A percentile compares a stretch with the other conserved stretches of the same genome.
Evolutionary conservation across 495 filamentous ascomycete genomes (phyloP).

Genomic region (Rhypophila decipiens): DNA sequence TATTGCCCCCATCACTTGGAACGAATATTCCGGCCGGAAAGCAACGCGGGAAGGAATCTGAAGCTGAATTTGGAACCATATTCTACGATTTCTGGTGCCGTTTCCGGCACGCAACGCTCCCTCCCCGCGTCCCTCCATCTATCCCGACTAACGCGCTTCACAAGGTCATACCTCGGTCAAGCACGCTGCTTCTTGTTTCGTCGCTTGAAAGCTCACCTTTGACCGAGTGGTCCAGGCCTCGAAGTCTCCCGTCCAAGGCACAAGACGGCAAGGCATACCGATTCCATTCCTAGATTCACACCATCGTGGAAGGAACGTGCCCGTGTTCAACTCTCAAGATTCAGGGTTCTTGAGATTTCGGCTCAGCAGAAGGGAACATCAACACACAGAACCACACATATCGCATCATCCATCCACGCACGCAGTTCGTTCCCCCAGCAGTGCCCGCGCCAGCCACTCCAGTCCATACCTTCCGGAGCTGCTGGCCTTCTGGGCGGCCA

Average conservation of each 20-base stretch:
- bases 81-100: slow-evolving; percentile 2
- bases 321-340: too few relatives aligned
- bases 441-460: slow-evolving; percentile 15
- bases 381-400: neutral
- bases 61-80: slow-evolving; percentile 3
- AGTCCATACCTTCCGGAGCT: neutral
- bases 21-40: slow-evolving; percentile 1
- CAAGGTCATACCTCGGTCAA: too few relatives aligned
- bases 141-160: too few relatives aligned
- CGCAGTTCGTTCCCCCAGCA: neutral
- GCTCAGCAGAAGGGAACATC: too few relatives aligned
- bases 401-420: neutral
- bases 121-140: slow-evolving; percentile 1
- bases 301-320: too few relatives aligned
- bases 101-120: slow-evolving; percentile 7
- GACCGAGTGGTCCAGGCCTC: neutral
- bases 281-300: too few relatives aligned
- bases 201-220: neutral
- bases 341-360: too few relatives aligned
- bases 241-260: too few relatives aligned
- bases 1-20: slow-evolving; percentile 4
- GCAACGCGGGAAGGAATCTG: neutral
- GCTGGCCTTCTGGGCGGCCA: slow-evolving; percentile 19
- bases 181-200: too few relatives aligned
- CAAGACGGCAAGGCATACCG: too few relatives aligned